Percentiles rank a stretch among this genome's conserved stretches.
Conservation (phyloP, 257 asterid species). For the Przewalskia tangutica region DNA sequence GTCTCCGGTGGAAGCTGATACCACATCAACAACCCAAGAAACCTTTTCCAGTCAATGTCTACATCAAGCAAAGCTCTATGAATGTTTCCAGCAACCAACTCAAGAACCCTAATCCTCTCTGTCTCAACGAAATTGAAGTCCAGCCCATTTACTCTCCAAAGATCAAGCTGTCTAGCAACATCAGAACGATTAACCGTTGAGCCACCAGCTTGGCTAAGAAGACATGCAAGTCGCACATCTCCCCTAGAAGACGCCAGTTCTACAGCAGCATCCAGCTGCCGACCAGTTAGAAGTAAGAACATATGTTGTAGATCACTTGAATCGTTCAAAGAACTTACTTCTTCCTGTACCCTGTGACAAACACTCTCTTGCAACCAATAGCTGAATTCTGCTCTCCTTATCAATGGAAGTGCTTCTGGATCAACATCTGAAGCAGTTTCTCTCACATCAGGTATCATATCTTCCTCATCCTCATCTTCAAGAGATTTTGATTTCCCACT, state of each 20-base stretch:
- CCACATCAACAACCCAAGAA: conserved; percentile 93
- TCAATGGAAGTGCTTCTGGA: conserved; percentile 69
- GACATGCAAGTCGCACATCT: conserved; percentile 88
- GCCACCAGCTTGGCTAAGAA: conserved; percentile 94
- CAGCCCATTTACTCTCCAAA: conserved; percentile 88
- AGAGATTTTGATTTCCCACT: conserved; percentile 32
- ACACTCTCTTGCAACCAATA: conserved; percentile 95
- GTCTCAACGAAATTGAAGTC: conserved; percentile 82
- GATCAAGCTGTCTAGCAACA: conserved; percentile 64
- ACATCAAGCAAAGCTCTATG: conserved; percentile 57
- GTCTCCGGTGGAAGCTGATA: conserved; percentile 80
- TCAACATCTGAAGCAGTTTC: conserved; percentile 53
- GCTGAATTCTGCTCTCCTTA: conserved; percentile 83
- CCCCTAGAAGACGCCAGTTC: conserved; percentile 95
- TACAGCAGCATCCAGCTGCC: conserved; percentile 82
- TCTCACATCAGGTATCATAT: conserved; percentile 56
- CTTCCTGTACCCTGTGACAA: conserved; percentile 82
- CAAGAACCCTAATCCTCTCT: conserved; percentile 69
- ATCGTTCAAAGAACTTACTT: conserved; percentile 60
- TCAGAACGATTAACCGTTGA: conserved; percentile 54
- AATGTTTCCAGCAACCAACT: conserved; percentile 88
- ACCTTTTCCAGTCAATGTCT: conserved; percentile 93
- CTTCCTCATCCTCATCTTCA: conserved; percentile 67
- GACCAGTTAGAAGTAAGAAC: conserved; percentile 84
- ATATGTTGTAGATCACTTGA: conserved; percentile 66